These are phyloP conservation scores for Piromyces finnis DNA, from an alignment of 192 early-diverging fungal species.

Conservation along the genomic window DNA sequence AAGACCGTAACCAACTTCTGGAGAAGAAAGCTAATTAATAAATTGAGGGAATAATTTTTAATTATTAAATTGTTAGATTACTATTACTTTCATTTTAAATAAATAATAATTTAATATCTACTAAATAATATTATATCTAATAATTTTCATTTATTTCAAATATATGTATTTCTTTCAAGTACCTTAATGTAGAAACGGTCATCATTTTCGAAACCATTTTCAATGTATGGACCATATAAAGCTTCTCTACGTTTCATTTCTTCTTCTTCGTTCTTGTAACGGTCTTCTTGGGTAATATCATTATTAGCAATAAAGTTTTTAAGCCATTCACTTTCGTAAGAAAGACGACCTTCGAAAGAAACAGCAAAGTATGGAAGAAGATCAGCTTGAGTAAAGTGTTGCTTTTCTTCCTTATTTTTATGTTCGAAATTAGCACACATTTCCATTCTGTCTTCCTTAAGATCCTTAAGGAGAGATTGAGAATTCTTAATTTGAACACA, in stretches of 20 bases:
- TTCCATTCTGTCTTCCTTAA: background rate
- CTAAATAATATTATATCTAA: no score
- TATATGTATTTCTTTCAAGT: no score
- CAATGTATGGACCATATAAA: background rate
- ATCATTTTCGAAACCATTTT: background rate
- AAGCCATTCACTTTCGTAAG: background rate
- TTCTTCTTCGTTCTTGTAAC: background rate
- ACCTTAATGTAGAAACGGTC: background rate
- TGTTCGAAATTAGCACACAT: background rate
- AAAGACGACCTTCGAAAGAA: background rate
- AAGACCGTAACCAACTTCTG: background rate
- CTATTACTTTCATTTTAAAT: no score
- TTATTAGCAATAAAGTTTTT: background rate
- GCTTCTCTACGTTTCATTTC: background rate
- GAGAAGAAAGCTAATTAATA: background rate
- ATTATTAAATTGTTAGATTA: no score
- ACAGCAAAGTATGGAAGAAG: background rate
- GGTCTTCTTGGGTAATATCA: background rate
- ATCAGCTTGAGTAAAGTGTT: background rate
- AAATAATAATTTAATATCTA: no score
- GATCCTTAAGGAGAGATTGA: background rate
- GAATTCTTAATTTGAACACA: background rate
- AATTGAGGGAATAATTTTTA: no score
- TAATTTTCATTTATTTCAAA: no score
- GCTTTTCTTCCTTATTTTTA: background rate